Evolutionary conservation across 768 basidiomycete species (phyloP), one percentile per base, ranked within the genome.

Genomic region (Infundibulicybe gibba): DNA sequence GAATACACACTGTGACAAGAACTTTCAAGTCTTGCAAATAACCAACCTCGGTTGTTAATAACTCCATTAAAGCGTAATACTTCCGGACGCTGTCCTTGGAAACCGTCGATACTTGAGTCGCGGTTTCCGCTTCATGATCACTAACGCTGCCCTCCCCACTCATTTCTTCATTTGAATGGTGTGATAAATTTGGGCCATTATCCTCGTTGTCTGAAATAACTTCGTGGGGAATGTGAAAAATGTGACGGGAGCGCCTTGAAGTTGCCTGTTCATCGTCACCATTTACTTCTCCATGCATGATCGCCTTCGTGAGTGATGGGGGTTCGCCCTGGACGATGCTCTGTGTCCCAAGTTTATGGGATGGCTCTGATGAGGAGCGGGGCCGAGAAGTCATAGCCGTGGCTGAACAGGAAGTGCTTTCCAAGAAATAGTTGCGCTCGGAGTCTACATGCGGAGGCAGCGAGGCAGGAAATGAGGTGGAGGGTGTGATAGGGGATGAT

Each of bases 41-140:
- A 6, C 81, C 81, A 15, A 81, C 70, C 69, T 98, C 95, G 1
- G 93, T 94, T 48, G 79, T 72, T 19, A 97, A 74, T 34, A 98
- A 70, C 66, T 97, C 95, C 53, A 81, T 74, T 42, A 97, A 76
- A 5, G 91, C 87, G 57, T 97, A 85, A 52, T 77, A 85, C 46
- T 70, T 75, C 41, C 81, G 62, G 12, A 71, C 54, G 32, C 69
- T 58, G 41, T 84, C 81, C 54, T 75, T 80, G 34, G 49, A 50
- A 52, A 61, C 69, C 47, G 67, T 66, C 16, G 50, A 57, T 40
- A 59, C n/a, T 55, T 57, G 61, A 25, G 45, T 47, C 49, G n/a
- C 17, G 35, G 61, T 62, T 46, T 61, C 63, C 6, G 57, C 45
- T 32, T 59, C 63, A 47, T 60, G 55, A 43, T 66, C 59, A 32